Percentiles rank a stretch among this genome's conserved stretches.
phyloP scores from a whole-genome alignment of 768 basidiomycete species.

The Trichaptum fuscoviolaceum region DNA sequence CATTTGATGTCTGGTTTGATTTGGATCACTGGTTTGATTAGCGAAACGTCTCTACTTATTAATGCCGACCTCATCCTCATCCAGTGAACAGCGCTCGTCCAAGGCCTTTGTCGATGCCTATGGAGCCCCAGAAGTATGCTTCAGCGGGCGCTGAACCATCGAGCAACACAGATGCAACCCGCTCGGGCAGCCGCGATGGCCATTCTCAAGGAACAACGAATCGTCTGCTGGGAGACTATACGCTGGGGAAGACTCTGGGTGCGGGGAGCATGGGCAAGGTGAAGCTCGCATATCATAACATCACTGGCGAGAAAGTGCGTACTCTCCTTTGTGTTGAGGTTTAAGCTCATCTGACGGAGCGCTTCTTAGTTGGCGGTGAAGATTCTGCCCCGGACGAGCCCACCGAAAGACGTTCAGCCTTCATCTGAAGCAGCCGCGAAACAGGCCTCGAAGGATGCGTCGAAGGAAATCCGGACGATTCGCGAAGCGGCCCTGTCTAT shows the following conservation, averaged over 20 bases:
- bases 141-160: constrained; percentile 3
- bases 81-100: constrained; percentile 21
- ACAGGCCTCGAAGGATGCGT: constrained; percentile 82
- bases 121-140: background rate
- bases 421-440: constrained; percentile 61
- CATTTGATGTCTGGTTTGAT: too few relatives aligned
- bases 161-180: constrained; percentile 20
- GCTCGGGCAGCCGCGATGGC: constrained; percentile 20
- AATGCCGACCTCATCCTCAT: constrained; percentile 32
- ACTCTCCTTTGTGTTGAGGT: constrained; percentile 3
- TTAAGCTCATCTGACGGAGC: constrained; percentile 9
- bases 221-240: constrained; percentile 87
- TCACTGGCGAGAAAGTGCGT: constrained; percentile 88
- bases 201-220: constrained; percentile 28
- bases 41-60: too few relatives aligned
- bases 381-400: constrained; percentile 86
- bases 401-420: constrained; percentile 37
- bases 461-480: constrained; percentile 93
- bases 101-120: constrained; percentile 23
- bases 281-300: constrained; percentile 86
- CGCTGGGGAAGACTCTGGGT: constrained; percentile 92
- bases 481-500: constrained; percentile 94
- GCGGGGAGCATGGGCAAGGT: constrained; percentile 99
- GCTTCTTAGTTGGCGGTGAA: constrained; percentile 86
- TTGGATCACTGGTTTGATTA: too few relatives aligned